These are phyloP conservation scores for Myochromella boudieri DNA, from an alignment of 768 basidiomycete species.

Conservation along the genomic window DNA sequence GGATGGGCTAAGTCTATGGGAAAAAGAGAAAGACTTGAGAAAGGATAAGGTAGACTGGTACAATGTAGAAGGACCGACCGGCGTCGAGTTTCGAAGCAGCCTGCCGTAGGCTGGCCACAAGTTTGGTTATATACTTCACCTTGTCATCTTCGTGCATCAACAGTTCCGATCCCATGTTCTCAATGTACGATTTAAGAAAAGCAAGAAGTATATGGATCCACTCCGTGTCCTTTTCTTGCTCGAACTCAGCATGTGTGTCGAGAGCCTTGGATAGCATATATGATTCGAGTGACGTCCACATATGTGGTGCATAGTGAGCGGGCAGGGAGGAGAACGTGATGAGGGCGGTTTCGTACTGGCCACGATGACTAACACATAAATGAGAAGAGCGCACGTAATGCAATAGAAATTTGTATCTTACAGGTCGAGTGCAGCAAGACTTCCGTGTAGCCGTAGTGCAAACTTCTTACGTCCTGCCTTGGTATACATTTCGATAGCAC, in stretches of 20 bases:
- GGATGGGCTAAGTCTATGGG: slow-evolving; percentile 61
- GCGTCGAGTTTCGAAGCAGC: slow-evolving; percentile 53
- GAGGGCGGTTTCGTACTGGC: slow-evolving; percentile 59
- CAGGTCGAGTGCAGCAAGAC: slow-evolving; percentile 87
- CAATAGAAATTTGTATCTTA: slow-evolving; percentile 40
- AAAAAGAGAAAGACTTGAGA: slow-evolving; percentile 1
- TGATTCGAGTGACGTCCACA: slow-evolving; percentile 79
- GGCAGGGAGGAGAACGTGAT: slow-evolving; percentile 78
- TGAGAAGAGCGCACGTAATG: neutral
- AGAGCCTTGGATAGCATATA: slow-evolving; percentile 77
- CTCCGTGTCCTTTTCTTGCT: slow-evolving; percentile 64
- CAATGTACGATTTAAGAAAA: slow-evolving; percentile 70
- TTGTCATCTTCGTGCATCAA: slow-evolving; percentile 54
- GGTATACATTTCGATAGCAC: slow-evolving; percentile 82
- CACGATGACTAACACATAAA: slow-evolving; percentile 55
- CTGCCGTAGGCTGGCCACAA: slow-evolving; percentile 49
- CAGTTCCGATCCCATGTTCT: slow-evolving; percentile 50
- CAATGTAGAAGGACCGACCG: slow-evolving; percentile 35
- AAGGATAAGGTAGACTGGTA: neutral
- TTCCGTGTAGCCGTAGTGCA: slow-evolving; percentile 82
- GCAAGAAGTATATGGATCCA: slow-evolving; percentile 81
- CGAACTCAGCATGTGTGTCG: slow-evolving; percentile 59
- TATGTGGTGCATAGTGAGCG: slow-evolving; percentile 80
- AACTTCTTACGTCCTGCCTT: slow-evolving; percentile 83
- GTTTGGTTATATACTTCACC: slow-evolving; percentile 46